These are phyloP conservation scores for Aechmea fasciata DNA, from an alignment of 176 grass and related monocot genomes.

Conservation along the genomic window DNA sequence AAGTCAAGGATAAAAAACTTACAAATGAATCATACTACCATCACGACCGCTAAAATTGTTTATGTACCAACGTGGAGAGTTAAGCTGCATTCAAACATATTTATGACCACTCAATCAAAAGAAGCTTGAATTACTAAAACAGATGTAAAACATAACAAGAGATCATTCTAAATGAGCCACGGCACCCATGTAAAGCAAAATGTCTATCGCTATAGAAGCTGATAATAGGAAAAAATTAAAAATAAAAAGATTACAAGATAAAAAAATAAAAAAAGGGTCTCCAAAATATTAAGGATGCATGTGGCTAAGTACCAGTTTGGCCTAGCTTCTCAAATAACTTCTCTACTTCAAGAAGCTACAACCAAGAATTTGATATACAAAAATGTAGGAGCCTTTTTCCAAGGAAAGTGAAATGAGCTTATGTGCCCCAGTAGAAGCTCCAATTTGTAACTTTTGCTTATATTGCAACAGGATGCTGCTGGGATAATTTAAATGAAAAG, in stretches of 20 bases:
- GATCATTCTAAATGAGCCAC: too few species aligned
- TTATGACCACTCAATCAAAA: slow-evolving; percentile 6
- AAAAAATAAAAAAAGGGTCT: neutral
- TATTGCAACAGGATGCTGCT: too few species aligned
- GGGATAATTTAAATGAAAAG: too few species aligned
- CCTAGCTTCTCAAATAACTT: neutral
- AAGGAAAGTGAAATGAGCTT: too few species aligned
- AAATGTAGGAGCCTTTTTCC: neutral
- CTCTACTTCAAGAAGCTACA: neutral
- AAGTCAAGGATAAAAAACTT: slow-evolving; percentile 31
- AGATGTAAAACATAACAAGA: too few species aligned
- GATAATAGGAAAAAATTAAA: too few species aligned
- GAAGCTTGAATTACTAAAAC: neutral
- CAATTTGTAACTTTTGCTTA: too few species aligned
- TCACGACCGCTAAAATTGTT: slow-evolving; percentile 63
- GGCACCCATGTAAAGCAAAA: neutral
- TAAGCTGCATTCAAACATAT: slow-evolving; percentile 48
- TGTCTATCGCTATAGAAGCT: too few species aligned
- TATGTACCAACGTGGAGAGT: slow-evolving; percentile 80
- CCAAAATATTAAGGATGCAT: neutral
- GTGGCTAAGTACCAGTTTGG: neutral
- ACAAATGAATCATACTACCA: slow-evolving; percentile 90
- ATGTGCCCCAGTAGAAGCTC: too few species aligned
- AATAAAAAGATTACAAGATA: neutral
- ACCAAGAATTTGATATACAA: too few species aligned